A percentile compares a stretch with the other conserved stretches of the same genome.
Evolutionary conservation across 2,329 filamentous ascomycete genomes (phyloP).

Genomic region (Ascochyta fabae): DNA sequence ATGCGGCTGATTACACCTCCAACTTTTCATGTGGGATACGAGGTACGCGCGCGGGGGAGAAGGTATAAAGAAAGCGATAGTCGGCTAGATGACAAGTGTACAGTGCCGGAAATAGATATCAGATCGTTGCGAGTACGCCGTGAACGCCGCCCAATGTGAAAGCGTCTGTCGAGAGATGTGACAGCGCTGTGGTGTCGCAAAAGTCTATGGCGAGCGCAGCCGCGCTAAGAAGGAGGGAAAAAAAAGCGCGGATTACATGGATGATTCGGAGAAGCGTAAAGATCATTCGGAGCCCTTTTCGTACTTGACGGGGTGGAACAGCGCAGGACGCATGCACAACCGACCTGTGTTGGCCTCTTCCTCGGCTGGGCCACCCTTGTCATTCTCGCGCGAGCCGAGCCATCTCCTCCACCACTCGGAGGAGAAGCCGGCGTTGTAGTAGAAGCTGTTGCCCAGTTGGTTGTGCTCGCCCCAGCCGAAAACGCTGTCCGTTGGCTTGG

Average conservation of each 20-base stretch:
- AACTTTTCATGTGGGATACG: conserved; percentile 30
- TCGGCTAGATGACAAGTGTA: conserved; percentile 20
- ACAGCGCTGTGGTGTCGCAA: conserved; percentile 24
- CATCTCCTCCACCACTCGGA: conserved; percentile 58
- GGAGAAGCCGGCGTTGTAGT: conserved; percentile 58
- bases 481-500: conserved; percentile 53
- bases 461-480: conserved; percentile 62
- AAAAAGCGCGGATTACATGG: conserved; percentile 35
- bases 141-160: conserved; percentile 45
- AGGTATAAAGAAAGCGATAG: conserved; percentile 21
- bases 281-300: conserved; percentile 50
- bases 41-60: conserved; percentile 30
- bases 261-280: conserved; percentile 20
- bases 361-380: conserved; percentile 48
- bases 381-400: conserved; percentile 57
- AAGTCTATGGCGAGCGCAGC: conserved; percentile 35
- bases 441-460: conserved; percentile 58
- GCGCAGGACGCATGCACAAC: conserved; percentile 54
- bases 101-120: conserved; percentile 14
- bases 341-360: conserved; percentile 56
- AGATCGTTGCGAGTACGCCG: conserved; percentile 30
- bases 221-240: conserved; percentile 24
- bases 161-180: conserved; percentile 17
- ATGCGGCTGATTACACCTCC: conserved; percentile 38
- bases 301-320: conserved; percentile 59